These are phyloP conservation scores for Ceratobasidium sp. DNA, from an alignment of 1,284 basidiomycete species.

Conservation along the genomic window DNA sequence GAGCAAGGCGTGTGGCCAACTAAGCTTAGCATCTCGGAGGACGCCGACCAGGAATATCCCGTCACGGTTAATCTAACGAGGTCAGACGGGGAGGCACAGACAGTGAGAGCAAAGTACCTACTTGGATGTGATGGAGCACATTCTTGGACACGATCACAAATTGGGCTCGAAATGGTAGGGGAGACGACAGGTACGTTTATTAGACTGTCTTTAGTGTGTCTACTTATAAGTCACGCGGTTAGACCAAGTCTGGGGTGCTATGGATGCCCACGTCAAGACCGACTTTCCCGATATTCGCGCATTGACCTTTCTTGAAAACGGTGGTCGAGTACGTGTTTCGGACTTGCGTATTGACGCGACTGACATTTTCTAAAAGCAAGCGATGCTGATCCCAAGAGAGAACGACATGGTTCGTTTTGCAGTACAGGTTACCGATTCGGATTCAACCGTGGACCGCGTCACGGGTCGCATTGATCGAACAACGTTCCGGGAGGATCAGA, in stretches of 20 bases:
- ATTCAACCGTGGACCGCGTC: neutral
- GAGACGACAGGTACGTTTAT: neutral
- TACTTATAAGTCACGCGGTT: neutral
- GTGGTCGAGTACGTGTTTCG: neutral
- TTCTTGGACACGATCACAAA: slow-evolving; percentile 11
- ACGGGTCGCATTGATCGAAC: slow-evolving; percentile 22
- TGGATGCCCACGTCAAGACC: neutral
- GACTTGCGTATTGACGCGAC: neutral
- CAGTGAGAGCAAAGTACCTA: slow-evolving; percentile 13
- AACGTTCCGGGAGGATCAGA: neutral
- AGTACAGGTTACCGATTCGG: neutral
- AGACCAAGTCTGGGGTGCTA: slow-evolving; percentile 17
- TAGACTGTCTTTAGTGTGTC: neutral
- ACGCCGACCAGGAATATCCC: neutral
- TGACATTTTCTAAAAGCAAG: neutral
- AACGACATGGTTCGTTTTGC: slow-evolving; percentile 23
- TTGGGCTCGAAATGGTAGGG: slow-evolving; percentile 19
- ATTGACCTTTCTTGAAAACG: slow-evolving; percentile 5
- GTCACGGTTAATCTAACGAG: neutral
- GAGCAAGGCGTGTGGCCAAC: slow-evolving; percentile 13
- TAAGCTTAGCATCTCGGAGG: neutral
- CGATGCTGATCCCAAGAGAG: slow-evolving; percentile 12
- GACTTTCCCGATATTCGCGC: slow-evolving; percentile 24
- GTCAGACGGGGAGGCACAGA: neutral
- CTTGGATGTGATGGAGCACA: slow-evolving; percentile 34